Evolutionary conservation across 2,329 filamentous ascomycete species (phyloP), one percentile per base, ranked within the genome.

Genomic region (Claviceps quebecensis): DNA sequence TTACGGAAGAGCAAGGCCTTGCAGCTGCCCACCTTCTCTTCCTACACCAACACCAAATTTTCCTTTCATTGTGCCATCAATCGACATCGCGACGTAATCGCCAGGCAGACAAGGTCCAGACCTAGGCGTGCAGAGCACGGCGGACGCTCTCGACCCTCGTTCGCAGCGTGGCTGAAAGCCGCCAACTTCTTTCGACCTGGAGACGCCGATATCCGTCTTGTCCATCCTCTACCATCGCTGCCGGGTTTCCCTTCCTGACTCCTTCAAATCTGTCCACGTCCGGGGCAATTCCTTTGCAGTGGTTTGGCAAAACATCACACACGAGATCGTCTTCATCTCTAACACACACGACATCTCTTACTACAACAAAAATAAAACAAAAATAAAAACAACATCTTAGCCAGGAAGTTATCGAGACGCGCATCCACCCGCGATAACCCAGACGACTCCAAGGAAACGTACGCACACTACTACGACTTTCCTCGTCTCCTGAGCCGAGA

Each of bases 401-500:
- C 45, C 50, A 48, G 45, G 50, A 40, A 52, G 50, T 52, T 52
- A 52, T 52, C 50, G 45, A 45, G 45, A 52, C 50, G 50, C 50
- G 50, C 50, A 37, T 48, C 49, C 50, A 52, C 50, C 45, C 39
- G n/a, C 50, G 50, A 52, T 52, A 52, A 52, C 50, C 11, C 29
- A 52, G 50, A 52, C 50, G 37, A 22, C 26, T 9, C 9, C 4
- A 23, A 26, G 29, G n/a, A 52, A 44, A 34, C 29, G 23, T 29
- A 29, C 9, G 44, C n/a, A 29, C 16, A 45, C 50, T 19, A 41
- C 29, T 53, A 14, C n/a, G 26, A 45, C 5, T 26, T 44, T 48
- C 36, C 29, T 45, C 37, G 49, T 47, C 52, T 43, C 45, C 45
- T 47, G 45, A 17, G 49, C 45, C 45, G 38, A 51, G 49, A 41